phyloP scores from a whole-genome alignment of 2,329 filamentous ascomycete genomes.

The Fusarium anthophilum region DNA sequence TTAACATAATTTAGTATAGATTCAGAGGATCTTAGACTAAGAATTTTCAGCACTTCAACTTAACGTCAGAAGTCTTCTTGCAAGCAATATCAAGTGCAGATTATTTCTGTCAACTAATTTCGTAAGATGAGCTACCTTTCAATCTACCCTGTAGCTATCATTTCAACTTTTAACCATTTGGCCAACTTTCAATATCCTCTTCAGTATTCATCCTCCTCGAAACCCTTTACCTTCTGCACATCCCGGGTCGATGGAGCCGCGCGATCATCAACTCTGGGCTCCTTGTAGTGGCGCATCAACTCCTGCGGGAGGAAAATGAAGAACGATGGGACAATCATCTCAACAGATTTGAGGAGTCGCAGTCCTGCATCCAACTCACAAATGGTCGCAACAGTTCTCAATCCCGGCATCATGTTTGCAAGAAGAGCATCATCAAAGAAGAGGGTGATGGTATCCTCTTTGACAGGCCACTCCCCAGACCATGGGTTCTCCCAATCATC shows the following conservation, averaged over 20 bases:
- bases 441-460: constrained; percentile 54
- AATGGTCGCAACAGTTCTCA: constrained; percentile 67
- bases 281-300: constrained; percentile 73
- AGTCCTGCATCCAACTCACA: constrained; percentile 70
- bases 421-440: constrained; percentile 72
- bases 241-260: constrained; percentile 57
- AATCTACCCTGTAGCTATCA: constrained; percentile 5
- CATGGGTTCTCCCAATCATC: constrained; percentile 56
- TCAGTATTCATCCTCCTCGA: constrained; percentile 32
- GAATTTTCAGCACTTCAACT: too few species aligned
- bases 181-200: neutral
- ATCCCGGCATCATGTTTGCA: constrained; percentile 67
- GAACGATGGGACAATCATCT: constrained; percentile 67
- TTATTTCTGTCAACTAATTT: constrained; percentile 7
- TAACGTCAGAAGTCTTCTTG: too few species aligned
- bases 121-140: neutral
- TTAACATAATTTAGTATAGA: too few species aligned
- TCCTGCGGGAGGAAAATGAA: constrained; percentile 74
- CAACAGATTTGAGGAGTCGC: constrained; percentile 70
- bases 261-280: constrained; percentile 58
- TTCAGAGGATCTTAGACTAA: too few species aligned
- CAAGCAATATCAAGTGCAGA: accelerated
- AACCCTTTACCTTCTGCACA: constrained; percentile 35
- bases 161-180: neutral
- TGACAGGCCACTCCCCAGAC: constrained; percentile 16